Base-by-base conservation (phyloP, 768 basidiomycete species). In the Mycena pura region DNA sequence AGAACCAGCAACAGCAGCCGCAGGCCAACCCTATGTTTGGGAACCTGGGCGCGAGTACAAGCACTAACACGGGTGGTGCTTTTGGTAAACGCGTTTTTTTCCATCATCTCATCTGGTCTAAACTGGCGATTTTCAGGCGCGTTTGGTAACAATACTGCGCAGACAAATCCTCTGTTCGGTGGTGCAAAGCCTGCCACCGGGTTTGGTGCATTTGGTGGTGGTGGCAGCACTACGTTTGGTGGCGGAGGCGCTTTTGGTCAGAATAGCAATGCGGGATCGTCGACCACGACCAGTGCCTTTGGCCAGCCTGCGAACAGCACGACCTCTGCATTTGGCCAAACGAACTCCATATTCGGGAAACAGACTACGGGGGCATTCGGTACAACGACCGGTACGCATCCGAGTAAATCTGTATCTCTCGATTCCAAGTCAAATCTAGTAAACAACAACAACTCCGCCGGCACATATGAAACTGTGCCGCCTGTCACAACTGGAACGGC, bases 1-100 rank as follows among this genome's bases (percentile, higher is more conserved):
- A 89, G 65, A 76, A 72, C 21, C 77, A 77, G 50, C 84, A 82
- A 67, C 88, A 85, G 64, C 89, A 84, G 69, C 83, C 82, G 2
- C 82, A 81, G 64, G 83, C 86, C 5, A 92, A 92, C 69, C 89
- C 91, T 39, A 93, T 93, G 90, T 93, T 93, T 72, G 91, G 91
- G 47, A 85, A 82, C 62, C 70, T 87, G 44, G 78, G 76, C 56
- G 64, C 71, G 43, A 69, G 62, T 58, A 74, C 74, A 55, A 70
- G 78, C 9, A 69, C 67, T 14, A 66, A 60, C 24, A 68, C 73
- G 6, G 63, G 72, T 28, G 59, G 73, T 47, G 82, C 77, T 62
- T 84, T 84, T 68, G 81, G 84, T 84, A 62, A n/a, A n/a, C 64
- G 78, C 72, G 66, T 69, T 65, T 67, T 72, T 57, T 58, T 50